These are phyloP conservation scores for Asterionellopsis glacialis DNA, from an alignment of 108 stramenopile species.

Conservation along the genomic window DNA sequence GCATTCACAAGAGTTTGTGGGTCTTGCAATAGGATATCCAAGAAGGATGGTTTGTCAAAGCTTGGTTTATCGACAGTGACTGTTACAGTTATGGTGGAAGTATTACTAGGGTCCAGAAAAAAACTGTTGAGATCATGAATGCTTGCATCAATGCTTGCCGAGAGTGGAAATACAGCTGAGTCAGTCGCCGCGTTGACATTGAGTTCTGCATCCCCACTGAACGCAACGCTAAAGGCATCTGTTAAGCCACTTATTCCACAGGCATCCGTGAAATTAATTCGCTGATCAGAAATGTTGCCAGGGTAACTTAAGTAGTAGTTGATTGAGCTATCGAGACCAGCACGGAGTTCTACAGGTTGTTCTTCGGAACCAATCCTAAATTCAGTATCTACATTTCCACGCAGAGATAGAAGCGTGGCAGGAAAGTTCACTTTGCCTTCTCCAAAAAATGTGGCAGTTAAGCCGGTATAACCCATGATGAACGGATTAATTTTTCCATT, in stretches of 20 bases:
- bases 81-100: neutral
- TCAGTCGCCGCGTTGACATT: neutral
- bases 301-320: slow-evolving; percentile 24
- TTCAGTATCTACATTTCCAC: slow-evolving; percentile 8
- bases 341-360: slow-evolving; percentile 5
- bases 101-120: neutral
- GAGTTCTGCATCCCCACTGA: slow-evolving; percentile 10
- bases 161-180: neutral
- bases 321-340: slow-evolving; percentile 17
- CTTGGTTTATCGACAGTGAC: neutral
- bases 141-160: slow-evolving; percentile 4
- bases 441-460: slow-evolving; percentile 12
- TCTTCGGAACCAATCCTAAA: slow-evolving; percentile 10
- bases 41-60: neutral
- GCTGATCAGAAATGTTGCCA: neutral
- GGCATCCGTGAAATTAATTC: slow-evolving; percentile 6
- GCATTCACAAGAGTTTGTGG: slow-evolving; percentile 17
- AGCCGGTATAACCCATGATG: slow-evolving; percentile 25
- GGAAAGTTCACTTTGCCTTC: slow-evolving; percentile 12
- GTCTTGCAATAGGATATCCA: slow-evolving; percentile 21
- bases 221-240: slow-evolving; percentile 11
- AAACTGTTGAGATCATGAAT: slow-evolving; percentile 18
- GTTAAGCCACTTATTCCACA: slow-evolving; percentile 7
- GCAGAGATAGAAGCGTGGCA: slow-evolving; percentile 19
- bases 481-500: slow-evolving; percentile 14